Percentiles rank a stretch among this genome's conserved stretches.
Conservation (phyloP, 345 rosid species). For the Lumnitzera racemosa region DNA sequence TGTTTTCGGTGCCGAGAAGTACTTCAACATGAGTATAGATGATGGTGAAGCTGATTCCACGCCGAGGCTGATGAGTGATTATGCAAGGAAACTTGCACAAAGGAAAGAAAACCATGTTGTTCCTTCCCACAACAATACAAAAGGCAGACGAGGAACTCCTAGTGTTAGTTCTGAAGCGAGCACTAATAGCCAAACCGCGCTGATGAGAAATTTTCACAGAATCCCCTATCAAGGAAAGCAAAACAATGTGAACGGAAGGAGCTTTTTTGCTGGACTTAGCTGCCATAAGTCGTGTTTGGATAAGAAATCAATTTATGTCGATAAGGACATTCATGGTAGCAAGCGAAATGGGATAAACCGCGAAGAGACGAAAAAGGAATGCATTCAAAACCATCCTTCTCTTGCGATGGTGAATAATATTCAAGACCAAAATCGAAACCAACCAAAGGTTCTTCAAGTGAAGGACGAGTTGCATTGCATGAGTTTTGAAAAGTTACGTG, state of each 20-base stretch:
- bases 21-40: constrained; percentile 42
- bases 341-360: neutral
- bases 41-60: constrained; percentile 1
- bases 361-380: constrained; percentile 13
- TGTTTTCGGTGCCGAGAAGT: constrained; percentile 50
- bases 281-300: constrained; percentile 44
- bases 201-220: constrained; percentile 18
- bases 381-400: constrained; percentile 10
- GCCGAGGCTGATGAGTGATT: too few relatives aligned
- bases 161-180: constrained; percentile 43
- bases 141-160: constrained; percentile 16
- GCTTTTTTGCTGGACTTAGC: constrained; percentile 35
- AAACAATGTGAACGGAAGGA: constrained; percentile 18
- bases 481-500: constrained; percentile 16
- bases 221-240: constrained; percentile 8
- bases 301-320: constrained; percentile 31
- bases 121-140: neutral
- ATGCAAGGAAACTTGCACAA: constrained; percentile 9
- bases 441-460: constrained; percentile 6
- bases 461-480: constrained; percentile 19
- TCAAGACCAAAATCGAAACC: constrained; percentile 12
- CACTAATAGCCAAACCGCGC: constrained; percentile 36
- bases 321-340: constrained; percentile 9
- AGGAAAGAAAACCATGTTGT: neutral
- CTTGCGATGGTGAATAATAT: constrained; percentile 8